These are phyloP conservation scores for Pseudocercospora crystallina DNA, from an alignment of 2,329 filamentous ascomycete genomes.

Conservation along the genomic window DNA sequence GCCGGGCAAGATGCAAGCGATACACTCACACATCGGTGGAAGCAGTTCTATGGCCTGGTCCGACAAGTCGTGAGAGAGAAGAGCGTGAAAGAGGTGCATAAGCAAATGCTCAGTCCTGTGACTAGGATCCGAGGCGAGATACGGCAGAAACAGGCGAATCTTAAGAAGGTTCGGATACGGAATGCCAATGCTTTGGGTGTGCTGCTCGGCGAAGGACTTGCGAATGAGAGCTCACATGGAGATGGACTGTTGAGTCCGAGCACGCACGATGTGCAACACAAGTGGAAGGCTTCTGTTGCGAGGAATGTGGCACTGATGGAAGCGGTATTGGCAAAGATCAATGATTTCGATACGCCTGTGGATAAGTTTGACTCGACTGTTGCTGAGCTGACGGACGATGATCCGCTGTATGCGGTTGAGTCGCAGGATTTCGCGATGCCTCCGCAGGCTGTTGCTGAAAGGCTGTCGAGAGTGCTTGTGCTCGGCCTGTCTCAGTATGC, in stretches of 20 bases:
- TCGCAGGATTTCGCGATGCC: constrained; percentile 26
- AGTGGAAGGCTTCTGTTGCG: constrained; percentile 74
- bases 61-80: constrained; percentile 71
- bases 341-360: constrained; percentile 57
- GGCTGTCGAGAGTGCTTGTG: constrained; percentile 69
- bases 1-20: constrained; percentile 33
- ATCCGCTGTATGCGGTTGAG: constrained; percentile 47
- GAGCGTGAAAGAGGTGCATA: constrained; percentile 69
- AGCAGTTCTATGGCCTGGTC: constrained; percentile 74
- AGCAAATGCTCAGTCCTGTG: constrained; percentile 73
- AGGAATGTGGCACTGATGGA: constrained; percentile 84
- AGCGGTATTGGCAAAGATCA: constrained; percentile 73
- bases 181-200: constrained; percentile 85
- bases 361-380: constrained; percentile 58
- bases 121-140: constrained; percentile 74
- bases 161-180: constrained; percentile 73
- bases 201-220: constrained; percentile 80
- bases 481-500: constrained; percentile 68
- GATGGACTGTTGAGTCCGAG: constrained; percentile 33
- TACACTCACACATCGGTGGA: constrained; percentile 32
- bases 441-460: constrained; percentile 61
- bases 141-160: constrained; percentile 67
- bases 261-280: constrained; percentile 36
- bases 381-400: constrained; percentile 55
- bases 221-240: constrained; percentile 47